Evolutionary conservation across 169 alveolate genomes (phyloP).

Genomic region (Cryptosporidium canis): DNA sequence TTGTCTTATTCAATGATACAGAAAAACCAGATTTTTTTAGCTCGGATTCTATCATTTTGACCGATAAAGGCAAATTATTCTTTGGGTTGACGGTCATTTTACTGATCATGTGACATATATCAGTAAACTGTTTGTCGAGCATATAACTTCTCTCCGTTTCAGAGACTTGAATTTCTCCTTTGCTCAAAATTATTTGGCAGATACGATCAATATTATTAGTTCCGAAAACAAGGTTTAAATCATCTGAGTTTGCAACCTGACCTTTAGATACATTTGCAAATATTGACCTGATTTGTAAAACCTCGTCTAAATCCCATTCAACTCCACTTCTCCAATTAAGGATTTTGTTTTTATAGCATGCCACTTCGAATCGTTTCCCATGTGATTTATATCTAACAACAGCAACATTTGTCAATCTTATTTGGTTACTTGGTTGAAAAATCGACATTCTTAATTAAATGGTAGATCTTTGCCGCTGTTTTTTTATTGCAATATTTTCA

Average conservation of each 20-base stretch:
- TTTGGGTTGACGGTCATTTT: constrained; percentile 86
- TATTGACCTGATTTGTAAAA: constrained; percentile 89
- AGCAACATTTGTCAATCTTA: constrained; percentile 94
- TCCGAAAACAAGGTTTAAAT: constrained; percentile 88
- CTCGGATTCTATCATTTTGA: constrained; percentile 83
- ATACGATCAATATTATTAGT: constrained; percentile 85
- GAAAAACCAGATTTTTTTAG: constrained; percentile 81
- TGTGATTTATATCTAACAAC: constrained; percentile 88
- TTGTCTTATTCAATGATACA: constrained; percentile 81
- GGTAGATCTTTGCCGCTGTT: constrained; percentile 15
- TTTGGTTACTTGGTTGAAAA: constrained; percentile 93
- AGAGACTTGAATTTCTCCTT: constrained; percentile 90
- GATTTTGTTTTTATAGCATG: constrained; percentile 96
- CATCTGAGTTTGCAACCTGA: constrained; percentile 90
- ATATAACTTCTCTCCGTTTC: constrained; percentile 86
- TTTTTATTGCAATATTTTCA: neutral
- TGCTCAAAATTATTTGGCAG: constrained; percentile 90
- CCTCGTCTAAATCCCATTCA: constrained; percentile 93
- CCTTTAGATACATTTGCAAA: constrained; percentile 95
- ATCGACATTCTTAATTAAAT: constrained; percentile 73
- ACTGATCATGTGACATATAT: constrained; percentile 81
- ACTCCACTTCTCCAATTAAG: constrained; percentile 93
- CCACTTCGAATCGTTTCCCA: constrained; percentile 93
- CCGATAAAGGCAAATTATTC: constrained; percentile 88
- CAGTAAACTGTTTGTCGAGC: constrained; percentile 83